Percentiles rank a stretch among this genome's conserved stretches.
Evolutionary conservation across 129 eudicot species (phyloP).

Genomic region (Saposhnikovia divaricata): DNA sequence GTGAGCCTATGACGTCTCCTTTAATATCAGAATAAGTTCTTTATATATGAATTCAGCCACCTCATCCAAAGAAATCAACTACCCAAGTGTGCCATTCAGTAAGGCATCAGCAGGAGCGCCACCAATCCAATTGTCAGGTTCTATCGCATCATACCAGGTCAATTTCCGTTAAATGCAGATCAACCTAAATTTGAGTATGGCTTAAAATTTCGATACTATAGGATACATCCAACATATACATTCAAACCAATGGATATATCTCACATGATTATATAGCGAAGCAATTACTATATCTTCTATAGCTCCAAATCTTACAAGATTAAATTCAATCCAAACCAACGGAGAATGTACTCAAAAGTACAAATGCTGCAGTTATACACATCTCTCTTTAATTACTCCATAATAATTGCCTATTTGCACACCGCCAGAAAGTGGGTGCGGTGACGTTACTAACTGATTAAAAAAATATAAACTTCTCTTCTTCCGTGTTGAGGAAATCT

Average conservation of each 20-base stretch:
- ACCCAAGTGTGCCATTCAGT: too few species aligned
- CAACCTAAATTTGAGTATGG: neutral
- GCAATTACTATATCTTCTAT: neutral
- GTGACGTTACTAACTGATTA: neutral
- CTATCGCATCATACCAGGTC: neutral
- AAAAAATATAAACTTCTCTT: neutral
- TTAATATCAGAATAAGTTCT: too few species aligned
- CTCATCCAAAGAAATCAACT: too few species aligned
- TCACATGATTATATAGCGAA: neutral
- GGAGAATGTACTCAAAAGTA: neutral
- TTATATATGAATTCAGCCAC: too few species aligned
- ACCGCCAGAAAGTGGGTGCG: neutral
- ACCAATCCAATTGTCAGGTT: neutral
- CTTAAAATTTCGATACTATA: neutral
- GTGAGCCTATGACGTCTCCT: too few species aligned
- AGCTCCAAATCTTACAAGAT: neutral
- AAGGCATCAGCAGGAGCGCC: too few species aligned
- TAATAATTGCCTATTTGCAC: neutral
- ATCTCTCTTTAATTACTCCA: neutral
- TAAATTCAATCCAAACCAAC: neutral
- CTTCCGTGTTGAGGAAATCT: conserved; percentile 10
- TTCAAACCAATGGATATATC: neutral
- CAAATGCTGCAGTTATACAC: neutral
- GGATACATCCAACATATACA: too few species aligned
- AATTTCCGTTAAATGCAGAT: neutral